Base-by-base conservation (phyloP, 2,329 filamentous ascomycete species). In the Cryphonectria japonica region DNA sequence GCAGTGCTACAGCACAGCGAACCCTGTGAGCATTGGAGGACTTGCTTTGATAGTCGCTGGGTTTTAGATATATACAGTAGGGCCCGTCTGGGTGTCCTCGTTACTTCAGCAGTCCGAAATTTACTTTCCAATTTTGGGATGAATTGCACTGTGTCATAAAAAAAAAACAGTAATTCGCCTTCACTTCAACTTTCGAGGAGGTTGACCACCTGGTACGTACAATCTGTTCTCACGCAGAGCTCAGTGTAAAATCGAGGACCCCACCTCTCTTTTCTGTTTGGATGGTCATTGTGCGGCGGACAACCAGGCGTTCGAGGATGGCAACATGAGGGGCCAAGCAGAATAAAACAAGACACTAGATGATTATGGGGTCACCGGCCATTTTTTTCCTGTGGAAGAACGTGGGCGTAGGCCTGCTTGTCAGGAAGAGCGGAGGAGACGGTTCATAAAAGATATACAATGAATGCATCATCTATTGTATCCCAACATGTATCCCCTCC, bases 301-400 rank as follows among this genome's bases (percentile, higher is more conserved):
- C n/a, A 77, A 88, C 14, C 79, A 77, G 29, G 79, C 82, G 6
- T 86, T 88, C 67, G 85, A 87, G 76, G 85, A 81, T 60, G 86
- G 85, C 37, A 86, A 88, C 71, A 77, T 80, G 0, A 80, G 80
- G 0, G 82, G 86, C 71, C 76, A 75, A 52, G 83, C 84, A 68
- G 81, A 81, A 3, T 87, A 85, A 85, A 78, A 81, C 0, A 80
- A 83, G 80, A 81, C 81, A 0, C 80, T 83, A 22, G 78, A 83
- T 50, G 82, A 81, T 71, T 76, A 85, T 0, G 78, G 81, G 34
- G 6, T 34, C 50, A 75, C 79, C 26, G 80, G 78, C 63, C 77
- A 77, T 0, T 43, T 63, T 63, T 32, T 70, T 77, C 32, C 79
- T 78, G 3, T 88, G 86, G 86, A 80, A 77, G 26, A 81, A 84